These are phyloP conservation scores for Aspergillus tubingensis DNA, from an alignment of 2,329 filamentous ascomycete species.

Conservation along the genomic window DNA sequence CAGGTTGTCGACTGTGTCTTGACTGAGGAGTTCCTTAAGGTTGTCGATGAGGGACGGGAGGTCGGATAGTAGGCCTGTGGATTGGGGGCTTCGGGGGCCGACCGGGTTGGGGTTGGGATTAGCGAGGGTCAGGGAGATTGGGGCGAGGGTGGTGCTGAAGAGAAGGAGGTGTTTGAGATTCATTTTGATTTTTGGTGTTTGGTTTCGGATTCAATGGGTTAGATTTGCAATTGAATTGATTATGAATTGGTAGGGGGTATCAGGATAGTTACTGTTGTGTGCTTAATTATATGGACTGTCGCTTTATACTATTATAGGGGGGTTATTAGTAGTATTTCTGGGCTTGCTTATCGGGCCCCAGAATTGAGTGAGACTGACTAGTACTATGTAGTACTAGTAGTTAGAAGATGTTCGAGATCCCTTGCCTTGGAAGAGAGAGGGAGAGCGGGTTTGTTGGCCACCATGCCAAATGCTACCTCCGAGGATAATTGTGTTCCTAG, in stretches of 20 bases:
- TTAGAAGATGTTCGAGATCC: too few species aligned
- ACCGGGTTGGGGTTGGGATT: slow-evolving; percentile 27
- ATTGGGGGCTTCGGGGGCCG: slow-evolving; percentile 23
- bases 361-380: too few species aligned
- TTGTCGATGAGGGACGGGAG: slow-evolving; percentile 28
- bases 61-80: slow-evolving; percentile 26
- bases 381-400: too few species aligned
- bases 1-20: slow-evolving; percentile 29
- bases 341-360: too few species aligned
- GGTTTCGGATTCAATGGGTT: neutral
- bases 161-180: slow-evolving; percentile 26
- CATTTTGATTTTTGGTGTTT: slow-evolving; percentile 13
- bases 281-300: too few species aligned
- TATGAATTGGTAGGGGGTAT: too few species aligned
- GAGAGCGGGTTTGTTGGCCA: neutral
- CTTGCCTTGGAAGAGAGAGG: too few species aligned
- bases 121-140: slow-evolving; percentile 20
- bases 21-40: slow-evolving; percentile 30
- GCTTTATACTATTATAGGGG: neutral
- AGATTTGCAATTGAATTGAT: too few species aligned
- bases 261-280: too few species aligned
- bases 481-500: neutral
- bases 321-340: too few species aligned
- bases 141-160: slow-evolving; percentile 5
- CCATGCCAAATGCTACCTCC: neutral